Base-by-base conservation (phyloP, 192 early-diverging fungal species). In the Paraglomus brasilianum region DNA sequence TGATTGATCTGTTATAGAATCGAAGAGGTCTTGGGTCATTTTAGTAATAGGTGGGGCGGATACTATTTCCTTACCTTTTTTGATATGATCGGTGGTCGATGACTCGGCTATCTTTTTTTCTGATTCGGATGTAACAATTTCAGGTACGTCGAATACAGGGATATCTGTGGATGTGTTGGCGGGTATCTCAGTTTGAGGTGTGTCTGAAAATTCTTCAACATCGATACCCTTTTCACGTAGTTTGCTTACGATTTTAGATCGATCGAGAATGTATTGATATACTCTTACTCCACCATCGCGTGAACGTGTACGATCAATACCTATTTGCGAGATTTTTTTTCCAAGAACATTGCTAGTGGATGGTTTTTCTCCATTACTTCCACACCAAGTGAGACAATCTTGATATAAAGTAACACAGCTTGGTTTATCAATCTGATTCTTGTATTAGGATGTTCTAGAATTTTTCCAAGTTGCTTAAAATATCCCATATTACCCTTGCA, bases 361-460 rank as follows among this genome's bases (percentile, higher is more conserved):
- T 0, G n/a, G 17, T 38, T 38, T 9, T 8, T 59, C 39, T 38
- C 17, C 39, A 38, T 59, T 38, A 59, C 0, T 8, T 59, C 5
- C 39, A 59, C 57, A 59, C 39, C 39, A 59, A 1, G 57, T 5
- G 5, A 1, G 57, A 59, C 38, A 59, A 0, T 59, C 17, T 38
- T 59, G 17, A 59, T 59, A 59, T 59, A 59, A 59, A 8, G 9
- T 58, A 30, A 5, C 56, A 58, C 56, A 58, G 41, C 8, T 30
- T 58, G 24, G 38, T 58, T 58, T 30, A 19, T 58, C 38, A 30
- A 58, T 30, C 15, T 58, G 38, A 58, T 58, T n/a, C 15, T 58
- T 30, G 38, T 30, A 58, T 58, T 30, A 58, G 56, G 38, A 58
- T 38, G 38, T 8, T 39, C 24, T 5, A 58, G 56, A 30, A 58